Percentiles rank a stretch among this genome's conserved stretches.
These are phyloP conservation scores for Delitschia confertaspora DNA, from an alignment of 495 filamentous ascomycete species.

Conservation along the genomic window DNA sequence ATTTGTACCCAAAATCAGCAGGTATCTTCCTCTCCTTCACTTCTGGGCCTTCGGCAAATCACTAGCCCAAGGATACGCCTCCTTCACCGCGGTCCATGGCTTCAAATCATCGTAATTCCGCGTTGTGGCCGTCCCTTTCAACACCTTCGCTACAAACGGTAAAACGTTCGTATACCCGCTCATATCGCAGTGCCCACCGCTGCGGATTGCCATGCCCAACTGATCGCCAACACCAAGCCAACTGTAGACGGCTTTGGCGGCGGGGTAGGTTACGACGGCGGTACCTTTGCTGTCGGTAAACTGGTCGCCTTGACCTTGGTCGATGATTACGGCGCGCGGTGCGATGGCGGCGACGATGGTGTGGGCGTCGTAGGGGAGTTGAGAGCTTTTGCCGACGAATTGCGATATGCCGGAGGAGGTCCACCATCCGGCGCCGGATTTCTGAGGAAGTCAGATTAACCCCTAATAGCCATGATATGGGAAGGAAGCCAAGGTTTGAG, in stretches of 20 bases:
- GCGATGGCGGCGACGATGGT: constrained; percentile 47
- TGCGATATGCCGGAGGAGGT: constrained; percentile 40
- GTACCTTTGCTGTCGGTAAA: constrained; percentile 47
- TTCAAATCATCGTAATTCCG: constrained; percentile 41
- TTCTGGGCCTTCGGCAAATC: constrained; percentile 13
- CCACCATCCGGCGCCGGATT: constrained; percentile 47
- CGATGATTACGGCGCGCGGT: constrained; percentile 44
- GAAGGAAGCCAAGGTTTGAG: neutral
- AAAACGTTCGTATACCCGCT: constrained; percentile 42
- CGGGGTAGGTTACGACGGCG: constrained; percentile 42
- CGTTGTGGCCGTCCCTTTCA: constrained; percentile 41
- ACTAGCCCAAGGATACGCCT: constrained; percentile 41
- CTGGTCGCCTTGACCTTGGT: constrained; percentile 42
- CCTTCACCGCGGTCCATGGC: constrained; percentile 40
- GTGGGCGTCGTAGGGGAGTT: constrained; percentile 45
- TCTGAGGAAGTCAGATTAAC: constrained; percentile 15
- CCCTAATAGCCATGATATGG: neutral
- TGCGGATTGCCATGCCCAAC: constrained; percentile 43
- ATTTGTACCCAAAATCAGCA: too few species aligned
- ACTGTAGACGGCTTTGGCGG: constrained; percentile 45
- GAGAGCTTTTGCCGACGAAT: constrained; percentile 43
- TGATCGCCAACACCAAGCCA: constrained; percentile 43
- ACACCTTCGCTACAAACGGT: constrained; percentile 44
- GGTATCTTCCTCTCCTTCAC: too few species aligned
- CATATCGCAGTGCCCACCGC: constrained; percentile 44